A percentile compares a stretch with the other conserved stretches of the same genome.
Conservation (phyloP, 1,139 yeast species). For the Candida albicans region DNA sequence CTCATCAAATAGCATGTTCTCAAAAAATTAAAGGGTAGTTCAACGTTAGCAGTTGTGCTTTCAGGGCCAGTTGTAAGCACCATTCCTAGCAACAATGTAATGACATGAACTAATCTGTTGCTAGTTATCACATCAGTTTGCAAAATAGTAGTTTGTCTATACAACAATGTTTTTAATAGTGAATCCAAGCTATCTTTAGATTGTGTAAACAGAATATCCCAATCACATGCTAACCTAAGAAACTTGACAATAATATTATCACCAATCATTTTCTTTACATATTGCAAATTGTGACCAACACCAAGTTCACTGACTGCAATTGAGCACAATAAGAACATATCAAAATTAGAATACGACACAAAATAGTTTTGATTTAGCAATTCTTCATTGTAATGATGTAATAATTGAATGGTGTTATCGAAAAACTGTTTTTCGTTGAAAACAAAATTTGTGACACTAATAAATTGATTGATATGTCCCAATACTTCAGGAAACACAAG, state of each 20-base stretch:
- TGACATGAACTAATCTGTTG: slow-evolving; percentile 30
- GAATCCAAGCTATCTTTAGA: slow-evolving; percentile 18
- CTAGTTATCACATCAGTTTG: slow-evolving; percentile 30
- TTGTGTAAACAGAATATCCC: slow-evolving; percentile 7
- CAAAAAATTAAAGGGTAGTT: slow-evolving; percentile 36
- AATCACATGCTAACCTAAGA: slow-evolving; percentile 19
- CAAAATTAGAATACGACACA: slow-evolving; percentile 26
- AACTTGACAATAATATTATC: slow-evolving; percentile 29
- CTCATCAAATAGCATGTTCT: slow-evolving; percentile 38
- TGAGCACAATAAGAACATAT: slow-evolving; percentile 28
- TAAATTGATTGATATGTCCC: slow-evolving; percentile 37
- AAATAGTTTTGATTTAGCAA: slow-evolving; percentile 27
- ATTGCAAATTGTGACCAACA: slow-evolving; percentile 15
- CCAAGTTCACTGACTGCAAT: slow-evolving; percentile 35
- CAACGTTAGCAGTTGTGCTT: slow-evolving; percentile 20
- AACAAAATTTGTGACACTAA: slow-evolving; percentile 35
- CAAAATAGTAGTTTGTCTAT: slow-evolving; percentile 45
- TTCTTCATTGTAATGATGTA: slow-evolving; percentile 23
- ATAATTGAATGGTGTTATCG: slow-evolving; percentile 27
- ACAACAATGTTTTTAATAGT: slow-evolving; percentile 35
- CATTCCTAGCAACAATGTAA: slow-evolving; percentile 33
- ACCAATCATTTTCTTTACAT: slow-evolving; percentile 29
- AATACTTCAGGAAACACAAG: slow-evolving; percentile 39
- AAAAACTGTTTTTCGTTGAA: slow-evolving; percentile 36
- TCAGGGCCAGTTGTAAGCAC: slow-evolving; percentile 20